Conservation (phyloP, 257 asterid genomes). For the Datura wrightii region DNA sequence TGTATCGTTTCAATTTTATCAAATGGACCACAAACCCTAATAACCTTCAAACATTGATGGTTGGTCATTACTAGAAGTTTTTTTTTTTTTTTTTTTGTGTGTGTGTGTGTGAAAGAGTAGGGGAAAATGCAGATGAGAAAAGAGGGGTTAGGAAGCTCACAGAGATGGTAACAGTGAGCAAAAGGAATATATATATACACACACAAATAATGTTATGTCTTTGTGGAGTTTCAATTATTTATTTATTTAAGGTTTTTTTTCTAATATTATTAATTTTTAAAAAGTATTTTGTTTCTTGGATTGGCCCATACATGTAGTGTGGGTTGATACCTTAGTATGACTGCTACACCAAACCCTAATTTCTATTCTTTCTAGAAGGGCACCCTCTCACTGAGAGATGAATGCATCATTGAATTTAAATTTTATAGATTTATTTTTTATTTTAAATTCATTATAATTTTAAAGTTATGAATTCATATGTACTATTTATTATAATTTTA, state of each 20-base stretch:
- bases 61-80: not conserved
- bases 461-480: not conserved
- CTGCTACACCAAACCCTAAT: constrained; percentile 41
- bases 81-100: not conserved
- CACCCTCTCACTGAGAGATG: not conserved
- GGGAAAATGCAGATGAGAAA: not conserved
- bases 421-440: not conserved
- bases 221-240: not conserved
- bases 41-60: not conserved
- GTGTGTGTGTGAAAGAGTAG: not conserved
- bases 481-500: not conserved
- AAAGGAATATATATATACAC: not conserved
- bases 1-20: not conserved
- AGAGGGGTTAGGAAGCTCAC: constrained; percentile 31
- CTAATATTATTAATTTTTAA: not conserved
- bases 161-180: constrained; percentile 32
- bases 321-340: not conserved
- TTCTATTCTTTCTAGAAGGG: not conserved
- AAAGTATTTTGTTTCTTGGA: not conserved
- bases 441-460: not conserved
- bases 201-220: not conserved
- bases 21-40: not conserved
- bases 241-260: not conserved
- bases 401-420: not conserved
- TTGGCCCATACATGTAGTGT: constrained; percentile 27